Conservation (phyloP, 306 rosid species). For the Crotalaria pallida region DNA sequence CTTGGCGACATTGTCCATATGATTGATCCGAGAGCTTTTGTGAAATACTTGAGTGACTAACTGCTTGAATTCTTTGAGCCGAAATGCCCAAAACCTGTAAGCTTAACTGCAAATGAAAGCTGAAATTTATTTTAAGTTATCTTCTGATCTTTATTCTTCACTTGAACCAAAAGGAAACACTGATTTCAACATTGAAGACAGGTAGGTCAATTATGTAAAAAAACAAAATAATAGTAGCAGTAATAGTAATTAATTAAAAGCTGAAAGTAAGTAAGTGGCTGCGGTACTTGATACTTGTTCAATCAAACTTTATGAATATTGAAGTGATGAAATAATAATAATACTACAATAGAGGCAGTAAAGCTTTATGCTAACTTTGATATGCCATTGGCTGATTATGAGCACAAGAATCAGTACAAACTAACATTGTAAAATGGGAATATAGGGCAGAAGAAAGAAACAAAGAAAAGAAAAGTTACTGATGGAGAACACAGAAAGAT, state of each 20-base stretch:
- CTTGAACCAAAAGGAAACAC: constrained; percentile 16
- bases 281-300: constrained; percentile 22
- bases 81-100: constrained; percentile 7
- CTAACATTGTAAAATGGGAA: constrained; percentile 33
- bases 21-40: background rate
- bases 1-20: constrained; percentile 3
- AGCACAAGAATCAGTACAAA: constrained; percentile 32
- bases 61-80: background rate
- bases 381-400: constrained; percentile 35
- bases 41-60: background rate
- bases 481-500: constrained; percentile 32
- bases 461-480: constrained; percentile 13
- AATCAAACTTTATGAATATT: constrained; percentile 32
- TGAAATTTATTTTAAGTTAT: background rate
- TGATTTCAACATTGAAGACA: constrained; percentile 24
- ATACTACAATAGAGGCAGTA: constrained; percentile 28
- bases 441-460: constrained; percentile 38
- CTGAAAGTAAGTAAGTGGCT: constrained; percentile 6
- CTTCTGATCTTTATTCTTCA: constrained; percentile 12
- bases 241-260: too few species aligned
- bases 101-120: constrained; percentile 14
- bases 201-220: background rate
- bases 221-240: constrained; percentile 1
- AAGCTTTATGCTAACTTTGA: constrained; percentile 32
- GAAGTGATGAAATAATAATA: constrained; percentile 24